Base-by-base conservation (phyloP, 805 yeast species). In the Clavispora fructus region DNA sequence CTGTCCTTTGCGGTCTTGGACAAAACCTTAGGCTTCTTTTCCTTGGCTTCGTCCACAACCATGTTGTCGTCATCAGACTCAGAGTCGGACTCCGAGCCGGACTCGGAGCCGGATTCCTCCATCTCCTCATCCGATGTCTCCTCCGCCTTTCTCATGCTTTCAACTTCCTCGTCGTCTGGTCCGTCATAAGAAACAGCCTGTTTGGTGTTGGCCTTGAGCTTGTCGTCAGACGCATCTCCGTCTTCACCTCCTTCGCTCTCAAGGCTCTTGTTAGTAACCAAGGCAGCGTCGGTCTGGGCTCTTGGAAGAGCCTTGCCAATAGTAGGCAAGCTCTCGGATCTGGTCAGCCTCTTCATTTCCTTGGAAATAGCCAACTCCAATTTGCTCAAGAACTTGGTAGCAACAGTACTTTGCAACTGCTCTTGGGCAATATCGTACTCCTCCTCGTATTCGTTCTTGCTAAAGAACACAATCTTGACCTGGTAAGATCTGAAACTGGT, bases 111-210 rank as follows among this genome's bases (percentile, higher is more conserved):
- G 37, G 70, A 71, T 39, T 64, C 72, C 8, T 62, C 62, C 57
- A 74, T 78, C 44, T 79, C 85, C 57, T 84, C 94, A 52, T 82
- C 89, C 48, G 83, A 82, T 35, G 91, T 81, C 57, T 84, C 79
- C 64, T 85, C 92, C 42, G 87, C 95, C 59, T 77, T 78, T 67
- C 83, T 83, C 91, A 88, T 87, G 43, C 87, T 87, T 63, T 89
- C 97, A 50, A 87, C 73, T 62, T 91, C 97, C 28, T 89, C 98
- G 52, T 91, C 97, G 68, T 91, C 98, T 30, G 97, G 96, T 13
- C 82, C 96, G 53, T 91, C 98, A 57, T 89, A 89, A 1, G 97
- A 89, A 35, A 87, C 92, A 14, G 95, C 83, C 69, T 91, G 96
- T 57, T 89, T 88, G 33, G 82, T 74, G 55, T 83, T 84, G 44